phyloP scores from a whole-genome alignment of 257 asterid genomes.

The Echium plantagineum region DNA sequence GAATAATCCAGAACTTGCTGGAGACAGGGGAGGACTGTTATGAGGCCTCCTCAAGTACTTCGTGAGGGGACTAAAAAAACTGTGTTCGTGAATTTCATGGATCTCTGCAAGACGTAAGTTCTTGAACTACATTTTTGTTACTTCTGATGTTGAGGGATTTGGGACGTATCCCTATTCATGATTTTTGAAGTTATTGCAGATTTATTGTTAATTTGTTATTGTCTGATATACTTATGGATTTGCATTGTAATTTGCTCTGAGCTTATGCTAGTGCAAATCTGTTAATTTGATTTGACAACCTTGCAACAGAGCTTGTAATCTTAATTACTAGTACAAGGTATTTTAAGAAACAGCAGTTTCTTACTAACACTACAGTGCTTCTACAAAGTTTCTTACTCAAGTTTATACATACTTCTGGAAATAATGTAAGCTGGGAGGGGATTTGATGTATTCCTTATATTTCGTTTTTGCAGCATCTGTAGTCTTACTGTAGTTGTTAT shows the following conservation, averaged over 20 bases:
- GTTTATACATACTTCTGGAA: too few species aligned
- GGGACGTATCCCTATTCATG: not conserved
- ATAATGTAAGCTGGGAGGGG: too few species aligned
- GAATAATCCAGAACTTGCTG: conserved; percentile 96
- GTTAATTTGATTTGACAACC: too few species aligned
- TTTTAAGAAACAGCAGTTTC: too few species aligned
- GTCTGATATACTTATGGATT: not conserved
- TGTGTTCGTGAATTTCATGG: conserved; percentile 94
- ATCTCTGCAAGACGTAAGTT: conserved; percentile 83
- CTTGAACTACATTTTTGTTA: not conserved
- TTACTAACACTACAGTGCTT: too few species aligned
- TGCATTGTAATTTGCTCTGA: not conserved
- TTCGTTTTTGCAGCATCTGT: not conserved
- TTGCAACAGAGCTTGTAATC: too few species aligned
- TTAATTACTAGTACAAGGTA: too few species aligned
- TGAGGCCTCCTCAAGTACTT: conserved; percentile 84
- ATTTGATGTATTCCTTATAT: too few species aligned
- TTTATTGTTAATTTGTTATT: too few species aligned
- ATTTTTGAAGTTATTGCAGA: not conserved
- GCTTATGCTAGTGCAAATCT: not conserved
- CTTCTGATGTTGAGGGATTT: too few species aligned
- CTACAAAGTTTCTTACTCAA: too few species aligned
- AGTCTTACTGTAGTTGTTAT: not conserved
- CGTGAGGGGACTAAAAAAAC: conserved; percentile 99
- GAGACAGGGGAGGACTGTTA: conserved; percentile 78